These are phyloP conservation scores for Aegilops speltoides DNA, from an alignment of 176 grass and related monocot species.

Conservation along the genomic window DNA sequence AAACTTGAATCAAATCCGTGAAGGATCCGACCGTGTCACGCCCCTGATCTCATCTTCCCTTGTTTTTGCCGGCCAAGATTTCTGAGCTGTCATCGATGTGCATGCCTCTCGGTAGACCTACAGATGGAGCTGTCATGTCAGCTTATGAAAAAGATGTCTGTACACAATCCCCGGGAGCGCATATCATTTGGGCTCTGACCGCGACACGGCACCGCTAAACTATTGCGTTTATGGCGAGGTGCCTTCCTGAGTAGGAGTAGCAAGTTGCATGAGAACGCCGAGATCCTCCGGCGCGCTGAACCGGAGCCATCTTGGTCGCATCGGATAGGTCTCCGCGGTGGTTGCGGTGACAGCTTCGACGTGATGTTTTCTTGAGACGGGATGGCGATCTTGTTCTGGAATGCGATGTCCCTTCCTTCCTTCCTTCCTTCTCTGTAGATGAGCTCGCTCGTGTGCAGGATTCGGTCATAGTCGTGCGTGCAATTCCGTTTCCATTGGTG, in stretches of 20 bases:
- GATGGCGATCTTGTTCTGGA: conserved; percentile 15
- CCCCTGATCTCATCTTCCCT: neutral
- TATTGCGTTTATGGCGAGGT: no score
- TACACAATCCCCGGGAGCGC: conserved; percentile 19
- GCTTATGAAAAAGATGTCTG: conserved; percentile 19
- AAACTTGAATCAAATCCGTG: conserved; percentile 25
- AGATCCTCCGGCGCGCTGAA: neutral
- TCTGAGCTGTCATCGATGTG: conserved; percentile 27
- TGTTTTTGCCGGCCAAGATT: neutral
- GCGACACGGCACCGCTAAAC: neutral
- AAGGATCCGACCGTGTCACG: conserved; percentile 22
- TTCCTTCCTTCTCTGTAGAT: neutral
- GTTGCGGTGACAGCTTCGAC: neutral
- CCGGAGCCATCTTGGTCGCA: neutral
- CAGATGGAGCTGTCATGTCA: conserved; percentile 41
- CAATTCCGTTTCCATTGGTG: neutral
- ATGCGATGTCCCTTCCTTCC: neutral
- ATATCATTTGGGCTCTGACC: neutral
- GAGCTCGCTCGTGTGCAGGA: conserved; percentile 9
- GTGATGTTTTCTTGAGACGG: no score
- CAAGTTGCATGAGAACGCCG: neutral
- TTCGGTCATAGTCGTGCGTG: neutral
- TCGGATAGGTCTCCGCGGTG: neutral
- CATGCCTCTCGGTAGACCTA: conserved; percentile 24
- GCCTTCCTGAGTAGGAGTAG: no score